phyloP scores from a whole-genome alignment of 2,329 filamentous ascomycete species.

The Sporothrix pallida region DNA sequence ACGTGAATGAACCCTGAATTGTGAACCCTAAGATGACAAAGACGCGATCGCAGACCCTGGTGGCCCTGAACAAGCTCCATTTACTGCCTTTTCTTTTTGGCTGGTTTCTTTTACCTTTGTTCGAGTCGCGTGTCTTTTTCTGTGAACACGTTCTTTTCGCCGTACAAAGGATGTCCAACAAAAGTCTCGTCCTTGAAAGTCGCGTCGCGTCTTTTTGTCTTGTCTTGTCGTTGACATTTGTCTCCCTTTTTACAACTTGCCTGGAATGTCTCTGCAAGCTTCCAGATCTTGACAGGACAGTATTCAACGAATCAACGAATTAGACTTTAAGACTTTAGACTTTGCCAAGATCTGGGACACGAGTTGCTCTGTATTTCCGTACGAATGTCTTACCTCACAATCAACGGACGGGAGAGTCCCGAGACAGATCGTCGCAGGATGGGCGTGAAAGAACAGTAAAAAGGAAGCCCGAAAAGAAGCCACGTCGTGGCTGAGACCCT shows the following conservation, averaged over 20 bases:
- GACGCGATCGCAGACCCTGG: too few relatives aligned
- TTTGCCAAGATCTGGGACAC: too few relatives aligned
- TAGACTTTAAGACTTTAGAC: background rate
- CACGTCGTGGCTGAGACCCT: background rate
- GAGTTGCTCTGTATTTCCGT: too few relatives aligned
- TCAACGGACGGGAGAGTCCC: background rate
- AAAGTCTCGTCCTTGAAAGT: background rate
- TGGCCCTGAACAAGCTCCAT: background rate
- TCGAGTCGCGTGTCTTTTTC: background rate
- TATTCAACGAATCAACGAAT: too few relatives aligned
- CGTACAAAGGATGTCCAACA: background rate
- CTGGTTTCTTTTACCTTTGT: background rate
- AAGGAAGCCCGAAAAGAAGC: background rate
- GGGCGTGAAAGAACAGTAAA: background rate
- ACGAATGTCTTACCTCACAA: background rate
- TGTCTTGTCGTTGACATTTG: too few relatives aligned
- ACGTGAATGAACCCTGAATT: too few relatives aligned
- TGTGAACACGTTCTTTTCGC: background rate
- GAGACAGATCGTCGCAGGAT: background rate
- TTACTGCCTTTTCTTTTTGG: background rate
- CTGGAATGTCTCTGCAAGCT: background rate
- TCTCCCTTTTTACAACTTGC: slow-evolving; percentile 1
- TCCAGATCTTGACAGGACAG: background rate
- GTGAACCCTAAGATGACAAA: too few relatives aligned
- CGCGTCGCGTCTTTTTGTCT: slow-evolving; percentile 5